These are phyloP conservation scores for Biscutella laevigata DNA, from an alignment of 441 rosid species.

Conservation along the genomic window DNA sequence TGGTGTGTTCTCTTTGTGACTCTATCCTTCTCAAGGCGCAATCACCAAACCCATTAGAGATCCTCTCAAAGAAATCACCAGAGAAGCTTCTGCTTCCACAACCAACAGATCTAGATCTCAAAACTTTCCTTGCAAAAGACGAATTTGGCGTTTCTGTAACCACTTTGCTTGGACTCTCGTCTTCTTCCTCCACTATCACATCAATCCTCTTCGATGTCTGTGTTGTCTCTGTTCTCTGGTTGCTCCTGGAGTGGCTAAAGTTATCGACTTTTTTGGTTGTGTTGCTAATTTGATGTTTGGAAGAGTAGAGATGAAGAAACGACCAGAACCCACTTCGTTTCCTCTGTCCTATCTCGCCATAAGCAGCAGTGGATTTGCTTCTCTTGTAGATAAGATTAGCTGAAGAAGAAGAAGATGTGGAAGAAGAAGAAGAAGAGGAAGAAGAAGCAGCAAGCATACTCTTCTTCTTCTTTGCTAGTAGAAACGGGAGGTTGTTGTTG, in stretches of 20 bases:
- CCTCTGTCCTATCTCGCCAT: constrained; percentile 25
- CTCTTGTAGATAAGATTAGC: constrained; percentile 53
- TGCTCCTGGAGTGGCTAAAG: constrained; percentile 19
- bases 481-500: constrained; percentile 48
- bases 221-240: constrained; percentile 1
- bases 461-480: constrained; percentile 74
- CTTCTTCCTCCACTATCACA: constrained; percentile 27
- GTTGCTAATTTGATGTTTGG: constrained; percentile 20
- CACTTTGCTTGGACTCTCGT: constrained; percentile 18
- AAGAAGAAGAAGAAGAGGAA: constrained; percentile 24
- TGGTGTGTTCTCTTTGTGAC: constrained; percentile 62
- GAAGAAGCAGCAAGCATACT: constrained; percentile 38
- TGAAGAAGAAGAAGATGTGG: constrained; percentile 28
- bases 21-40: constrained; percentile 84
- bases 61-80: constrained; percentile 87
- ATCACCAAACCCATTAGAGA: constrained; percentile 91
- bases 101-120: constrained; percentile 94
- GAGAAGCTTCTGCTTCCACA: constrained; percentile 97
- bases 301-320: constrained; percentile 47
- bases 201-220: constrained; percentile 16
- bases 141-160: constrained; percentile 22
- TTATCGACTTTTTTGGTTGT: constrained; percentile 21
- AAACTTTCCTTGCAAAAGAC: constrained; percentile 69
- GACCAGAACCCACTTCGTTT: constrained; percentile 87
- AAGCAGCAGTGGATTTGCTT: constrained; percentile 59